phyloP scores from a whole-genome alignment of 768 basidiomycete genomes.

The Kockovaella imperatae region DNA sequence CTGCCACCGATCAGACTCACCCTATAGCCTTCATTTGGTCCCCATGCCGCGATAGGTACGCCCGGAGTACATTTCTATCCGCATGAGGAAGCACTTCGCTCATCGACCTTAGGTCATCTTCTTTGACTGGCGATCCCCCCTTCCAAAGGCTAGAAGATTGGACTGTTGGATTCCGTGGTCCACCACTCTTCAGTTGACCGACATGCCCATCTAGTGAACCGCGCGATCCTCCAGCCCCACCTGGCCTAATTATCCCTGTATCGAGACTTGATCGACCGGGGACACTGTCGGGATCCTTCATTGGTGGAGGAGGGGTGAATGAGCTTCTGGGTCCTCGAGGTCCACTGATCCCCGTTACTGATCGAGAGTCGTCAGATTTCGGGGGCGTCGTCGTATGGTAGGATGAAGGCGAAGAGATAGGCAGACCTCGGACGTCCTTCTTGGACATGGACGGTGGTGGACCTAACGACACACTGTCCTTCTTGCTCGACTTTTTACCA shows the following conservation, averaged over 20 bases:
- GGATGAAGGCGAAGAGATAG: conserved; percentile 26
- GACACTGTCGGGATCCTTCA: neutral
- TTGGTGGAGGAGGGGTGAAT: conserved; percentile 17
- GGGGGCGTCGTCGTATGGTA: conserved; percentile 2
- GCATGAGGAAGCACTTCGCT: conserved; percentile 35
- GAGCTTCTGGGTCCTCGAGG: conserved; percentile 5
- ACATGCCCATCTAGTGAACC: too few relatives aligned
- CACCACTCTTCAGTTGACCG: too few relatives aligned
- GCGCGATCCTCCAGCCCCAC: too few relatives aligned
- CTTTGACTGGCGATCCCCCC: conserved; percentile 2
- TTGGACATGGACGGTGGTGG: conserved; percentile 19
- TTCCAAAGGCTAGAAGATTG: neutral
- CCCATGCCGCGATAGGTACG: conserved; percentile 28
- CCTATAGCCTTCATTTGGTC: conserved; percentile 37
- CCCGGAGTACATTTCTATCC: conserved; percentile 20
- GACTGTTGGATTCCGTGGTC: too few relatives aligned
- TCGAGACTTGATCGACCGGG: conserved; percentile 21
- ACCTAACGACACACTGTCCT: conserved; percentile 15
- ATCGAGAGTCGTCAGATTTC: neutral
- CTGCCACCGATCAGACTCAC: conserved; percentile 16
- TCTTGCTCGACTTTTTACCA: conserved; percentile 20
- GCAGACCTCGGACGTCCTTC: conserved; percentile 33
- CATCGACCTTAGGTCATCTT: conserved; percentile 32
- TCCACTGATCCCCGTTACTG: neutral
- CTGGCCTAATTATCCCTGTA: conserved; percentile 14